Conservation (phyloP, 2,329 filamentous ascomycete genomes). For the Raffaelea ambrosiae region DNA sequence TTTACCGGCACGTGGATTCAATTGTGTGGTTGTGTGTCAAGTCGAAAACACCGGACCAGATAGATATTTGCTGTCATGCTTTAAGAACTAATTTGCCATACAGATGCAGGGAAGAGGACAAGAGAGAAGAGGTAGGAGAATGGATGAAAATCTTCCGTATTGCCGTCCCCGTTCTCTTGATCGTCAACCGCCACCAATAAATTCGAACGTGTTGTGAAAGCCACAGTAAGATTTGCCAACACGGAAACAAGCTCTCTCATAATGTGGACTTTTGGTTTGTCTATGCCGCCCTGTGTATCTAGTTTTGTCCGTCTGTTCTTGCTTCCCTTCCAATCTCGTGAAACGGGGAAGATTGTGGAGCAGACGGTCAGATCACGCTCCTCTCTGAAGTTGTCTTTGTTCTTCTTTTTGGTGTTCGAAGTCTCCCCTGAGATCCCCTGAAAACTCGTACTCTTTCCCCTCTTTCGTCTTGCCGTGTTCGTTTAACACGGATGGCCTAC, state of each 20-base stretch:
- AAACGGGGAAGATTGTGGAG: too few species aligned
- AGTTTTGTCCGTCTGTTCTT: too few species aligned
- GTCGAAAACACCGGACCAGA: neutral
- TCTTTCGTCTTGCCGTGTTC: conserved; percentile 1
- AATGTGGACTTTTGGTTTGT: too few species aligned
- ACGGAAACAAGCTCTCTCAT: too few species aligned
- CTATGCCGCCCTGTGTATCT: too few species aligned
- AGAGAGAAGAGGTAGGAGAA: too few species aligned
- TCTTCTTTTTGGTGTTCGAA: neutral
- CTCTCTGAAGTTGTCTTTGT: neutral
- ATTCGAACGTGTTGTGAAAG: too few species aligned
- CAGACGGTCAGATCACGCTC: neutral
- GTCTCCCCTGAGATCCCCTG: neutral
- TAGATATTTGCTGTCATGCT: neutral
- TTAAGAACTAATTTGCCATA: neutral
- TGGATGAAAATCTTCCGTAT: too few species aligned
- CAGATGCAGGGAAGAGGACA: neutral
- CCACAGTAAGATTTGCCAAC: too few species aligned
- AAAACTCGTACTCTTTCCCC: neutral
- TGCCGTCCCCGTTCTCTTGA: too few species aligned
- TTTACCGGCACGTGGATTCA: conserved; percentile 6
- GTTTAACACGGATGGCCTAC: conserved; percentile 7
- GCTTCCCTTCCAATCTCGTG: neutral
- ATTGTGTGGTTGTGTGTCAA: neutral
- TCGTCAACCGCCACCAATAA: too few species aligned